Evolutionary conservation across 257 asterid genomes (phyloP).

Genomic region (Parsonsia alboflavescens): DNA sequence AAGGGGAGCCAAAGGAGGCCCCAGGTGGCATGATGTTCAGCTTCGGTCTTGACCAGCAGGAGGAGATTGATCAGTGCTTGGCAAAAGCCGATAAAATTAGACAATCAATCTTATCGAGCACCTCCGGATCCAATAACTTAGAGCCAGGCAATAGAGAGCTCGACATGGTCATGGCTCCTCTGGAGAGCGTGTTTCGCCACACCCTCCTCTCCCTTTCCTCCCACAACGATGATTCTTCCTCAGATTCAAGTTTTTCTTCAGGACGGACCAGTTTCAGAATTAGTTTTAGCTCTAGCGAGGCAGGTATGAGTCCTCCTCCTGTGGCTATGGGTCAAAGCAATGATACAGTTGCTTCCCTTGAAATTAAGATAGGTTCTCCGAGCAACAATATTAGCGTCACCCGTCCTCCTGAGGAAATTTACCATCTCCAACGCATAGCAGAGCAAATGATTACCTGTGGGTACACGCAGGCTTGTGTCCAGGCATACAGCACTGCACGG

Average conservation of each 20-base stretch:
- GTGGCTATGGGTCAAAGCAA: background rate
- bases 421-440: background rate
- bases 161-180: background rate
- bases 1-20: conserved; percentile 24
- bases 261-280: background rate
- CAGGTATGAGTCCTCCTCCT: background rate
- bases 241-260: background rate
- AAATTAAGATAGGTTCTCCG: background rate
- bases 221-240: background rate
- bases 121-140: background rate
- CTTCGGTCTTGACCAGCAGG: conserved; percentile 66
- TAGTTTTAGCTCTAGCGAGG: background rate
- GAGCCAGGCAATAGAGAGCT: background rate
- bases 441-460: conserved; percentile 47
- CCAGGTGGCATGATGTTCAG: conserved; percentile 40
- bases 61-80: conserved; percentile 61
- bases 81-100: conserved; percentile 61
- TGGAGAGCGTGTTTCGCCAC: background rate
- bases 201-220: background rate
- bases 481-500: conserved; percentile 60
- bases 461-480: conserved; percentile 51
- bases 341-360: background rate
- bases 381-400: background rate
- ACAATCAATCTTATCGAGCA: conserved; percentile 20
- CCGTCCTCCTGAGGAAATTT: background rate